Conservation (phyloP, 2,329 filamentous ascomycete genomes). For the Neonectria punicea region DNA sequence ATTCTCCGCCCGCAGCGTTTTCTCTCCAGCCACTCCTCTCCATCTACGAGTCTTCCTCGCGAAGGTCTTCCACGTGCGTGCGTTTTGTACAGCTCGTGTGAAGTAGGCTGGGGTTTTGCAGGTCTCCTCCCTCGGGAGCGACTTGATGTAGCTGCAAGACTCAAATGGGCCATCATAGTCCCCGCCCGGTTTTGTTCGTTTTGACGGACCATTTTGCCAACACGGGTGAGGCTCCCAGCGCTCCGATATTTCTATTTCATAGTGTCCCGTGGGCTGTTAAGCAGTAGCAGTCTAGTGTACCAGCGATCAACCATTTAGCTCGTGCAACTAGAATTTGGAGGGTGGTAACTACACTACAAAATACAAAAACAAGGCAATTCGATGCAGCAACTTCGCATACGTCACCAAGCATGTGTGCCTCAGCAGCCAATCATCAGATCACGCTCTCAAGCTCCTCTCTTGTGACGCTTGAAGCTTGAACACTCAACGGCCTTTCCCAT, state of each 20-base stretch:
- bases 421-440: neutral
- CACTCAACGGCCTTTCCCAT: too few species aligned
- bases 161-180: conserved; percentile 65
- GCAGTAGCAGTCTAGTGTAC: too few species aligned
- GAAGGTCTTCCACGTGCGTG: conserved; percentile 49
- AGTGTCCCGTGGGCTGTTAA: neutral
- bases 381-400: neutral
- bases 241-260: conserved; percentile 52
- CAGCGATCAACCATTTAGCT: neutral
- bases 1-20: conserved; percentile 39
- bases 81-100: conserved; percentile 51
- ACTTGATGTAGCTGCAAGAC: conserved; percentile 54
- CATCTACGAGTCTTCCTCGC: conserved; percentile 48
- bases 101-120: conserved; percentile 48
- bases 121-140: conserved; percentile 19
- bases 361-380: neutral
- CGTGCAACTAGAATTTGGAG: neutral
- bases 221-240: conserved; percentile 63
- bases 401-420: neutral
- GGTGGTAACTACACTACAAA: neutral
- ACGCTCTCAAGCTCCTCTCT: neutral
- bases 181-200: conserved; percentile 53
- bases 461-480: neutral
- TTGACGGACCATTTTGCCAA: conserved; percentile 42
- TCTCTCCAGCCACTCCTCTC: conserved; percentile 46